Evolutionary conservation across 2,329 filamentous ascomycete genomes (phyloP), one percentile per base, ranked within the genome.

Genomic region (Sporothrix pallida): DNA sequence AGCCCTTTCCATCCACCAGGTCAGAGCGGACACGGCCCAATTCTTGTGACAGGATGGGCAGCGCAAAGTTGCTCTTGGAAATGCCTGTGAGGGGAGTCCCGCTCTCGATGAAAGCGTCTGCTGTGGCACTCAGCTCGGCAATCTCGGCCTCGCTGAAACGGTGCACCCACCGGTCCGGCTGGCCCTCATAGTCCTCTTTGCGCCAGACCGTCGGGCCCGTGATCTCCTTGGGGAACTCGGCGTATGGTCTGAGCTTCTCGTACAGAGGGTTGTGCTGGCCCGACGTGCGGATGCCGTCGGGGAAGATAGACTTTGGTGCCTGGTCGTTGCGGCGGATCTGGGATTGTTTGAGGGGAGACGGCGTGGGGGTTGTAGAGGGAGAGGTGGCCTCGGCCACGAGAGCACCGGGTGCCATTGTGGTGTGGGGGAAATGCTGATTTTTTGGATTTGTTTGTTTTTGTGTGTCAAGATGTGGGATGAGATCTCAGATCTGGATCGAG

Each of bases 1-100:
- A 97, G 17, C 94, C 94, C 79, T 96, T 96, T 76, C 93, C 94
- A 80, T 97, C 89, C 73, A 97, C 82, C 23, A 86, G 81, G 76
- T 86, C 83, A 15, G 81, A 77, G 37, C 84, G 82, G 2, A 86
- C 79, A 1, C 73, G 73, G 6, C 72, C 72, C 12, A 86, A 82
- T 23, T 79, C 75, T 12, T 78, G 80, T 77, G 81, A 78, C 3
- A 86, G 80, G 1, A 76, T 81, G 20, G 84, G 83, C 0, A 86
- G 81, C 4, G 82, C 81, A 77, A 86, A 86, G 80, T 84, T 84
- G 65, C 77, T 75, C 81, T 80, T 78, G 72, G 79, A 77, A 72
- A 95, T 94, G 7, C 91, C 92, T 0, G 92, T 94, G 77, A 95
- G 81, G 0, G 91, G 91, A 0, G 84, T 90, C 50, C 87, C 87